These are phyloP conservation scores for Talaromyces sp. DNA, from an alignment of 2,329 filamentous ascomycete species.

Conservation along the genomic window DNA sequence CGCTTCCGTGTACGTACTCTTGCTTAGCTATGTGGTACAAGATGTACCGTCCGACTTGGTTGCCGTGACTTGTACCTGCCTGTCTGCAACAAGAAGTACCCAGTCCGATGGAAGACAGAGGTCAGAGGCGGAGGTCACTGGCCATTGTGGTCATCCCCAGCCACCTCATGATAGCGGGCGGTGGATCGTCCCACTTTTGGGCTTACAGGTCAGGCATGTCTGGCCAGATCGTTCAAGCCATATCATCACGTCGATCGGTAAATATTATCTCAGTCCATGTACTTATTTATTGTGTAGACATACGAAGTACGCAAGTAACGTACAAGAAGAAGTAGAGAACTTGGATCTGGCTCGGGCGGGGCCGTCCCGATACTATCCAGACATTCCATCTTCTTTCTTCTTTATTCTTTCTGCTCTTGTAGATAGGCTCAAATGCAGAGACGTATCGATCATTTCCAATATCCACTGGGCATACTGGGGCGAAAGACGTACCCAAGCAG, in stretches of 20 bases:
- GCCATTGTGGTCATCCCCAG: constrained; percentile 2
- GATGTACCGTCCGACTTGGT: background rate
- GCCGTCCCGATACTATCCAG: constrained; percentile 12
- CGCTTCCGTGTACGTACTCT: background rate
- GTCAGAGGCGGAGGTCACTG: background rate
- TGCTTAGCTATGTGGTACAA: background rate
- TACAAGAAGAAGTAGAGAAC: background rate
- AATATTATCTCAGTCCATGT: background rate
- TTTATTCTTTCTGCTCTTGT: background rate
- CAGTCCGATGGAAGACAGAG: background rate
- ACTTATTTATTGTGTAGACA: background rate
- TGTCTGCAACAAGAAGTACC: background rate
- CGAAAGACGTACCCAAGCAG: background rate
- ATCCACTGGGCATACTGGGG: background rate
- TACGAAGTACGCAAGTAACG: background rate
- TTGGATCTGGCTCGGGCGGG: constrained; percentile 16
- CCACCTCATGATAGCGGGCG: constrained; percentile 2
- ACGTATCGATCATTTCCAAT: background rate
- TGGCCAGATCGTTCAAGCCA: background rate
- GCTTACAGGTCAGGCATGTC: constrained; percentile 7
- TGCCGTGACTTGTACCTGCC: background rate
- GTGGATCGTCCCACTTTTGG: constrained; percentile 8
- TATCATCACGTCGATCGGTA: background rate
- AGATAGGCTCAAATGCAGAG: background rate
- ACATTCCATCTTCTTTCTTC: background rate